Evolutionary conservation across 352 stramenopile species (phyloP).

Genomic region (Pythium sp.): DNA sequence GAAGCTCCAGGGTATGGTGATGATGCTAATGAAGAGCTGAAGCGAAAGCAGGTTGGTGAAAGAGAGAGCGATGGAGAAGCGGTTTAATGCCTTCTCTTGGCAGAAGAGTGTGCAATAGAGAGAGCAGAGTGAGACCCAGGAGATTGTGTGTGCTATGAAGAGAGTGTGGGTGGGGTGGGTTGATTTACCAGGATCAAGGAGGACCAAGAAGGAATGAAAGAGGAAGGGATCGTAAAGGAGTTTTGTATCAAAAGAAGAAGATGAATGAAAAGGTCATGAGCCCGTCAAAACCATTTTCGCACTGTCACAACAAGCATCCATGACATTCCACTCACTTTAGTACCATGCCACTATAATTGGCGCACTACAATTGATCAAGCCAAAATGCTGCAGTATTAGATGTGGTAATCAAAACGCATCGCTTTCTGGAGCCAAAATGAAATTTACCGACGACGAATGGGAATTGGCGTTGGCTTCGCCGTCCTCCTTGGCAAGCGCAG

Average conservation of each 20-base stretch:
- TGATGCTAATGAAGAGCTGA: slow-evolving; percentile 1
- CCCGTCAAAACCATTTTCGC: neutral
- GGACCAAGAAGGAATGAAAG: neutral
- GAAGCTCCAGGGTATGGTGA: neutral
- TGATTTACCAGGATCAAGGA: neutral
- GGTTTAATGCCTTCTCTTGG: neutral
- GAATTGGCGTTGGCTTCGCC: neutral
- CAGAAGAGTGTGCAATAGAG: neutral
- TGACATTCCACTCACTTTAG: neutral
- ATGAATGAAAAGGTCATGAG: neutral
- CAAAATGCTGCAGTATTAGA: too few relatives aligned
- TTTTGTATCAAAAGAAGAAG: neutral
- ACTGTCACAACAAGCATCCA: too few relatives aligned
- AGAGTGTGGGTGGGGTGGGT: neutral
- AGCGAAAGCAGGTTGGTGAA: neutral
- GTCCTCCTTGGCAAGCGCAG: neutral
- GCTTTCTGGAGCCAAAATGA: neutral
- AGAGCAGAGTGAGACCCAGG: neutral
- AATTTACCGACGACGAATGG: neutral
- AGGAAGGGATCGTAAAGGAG: neutral
- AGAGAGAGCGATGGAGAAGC: neutral
- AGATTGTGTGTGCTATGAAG: neutral
- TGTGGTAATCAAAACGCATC: neutral
- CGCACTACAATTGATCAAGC: too few relatives aligned
- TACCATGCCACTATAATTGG: neutral